Evolutionary conservation across 768 basidiomycete genomes (phyloP).

Genomic region (Leucosporidium yakuticum): DNA sequence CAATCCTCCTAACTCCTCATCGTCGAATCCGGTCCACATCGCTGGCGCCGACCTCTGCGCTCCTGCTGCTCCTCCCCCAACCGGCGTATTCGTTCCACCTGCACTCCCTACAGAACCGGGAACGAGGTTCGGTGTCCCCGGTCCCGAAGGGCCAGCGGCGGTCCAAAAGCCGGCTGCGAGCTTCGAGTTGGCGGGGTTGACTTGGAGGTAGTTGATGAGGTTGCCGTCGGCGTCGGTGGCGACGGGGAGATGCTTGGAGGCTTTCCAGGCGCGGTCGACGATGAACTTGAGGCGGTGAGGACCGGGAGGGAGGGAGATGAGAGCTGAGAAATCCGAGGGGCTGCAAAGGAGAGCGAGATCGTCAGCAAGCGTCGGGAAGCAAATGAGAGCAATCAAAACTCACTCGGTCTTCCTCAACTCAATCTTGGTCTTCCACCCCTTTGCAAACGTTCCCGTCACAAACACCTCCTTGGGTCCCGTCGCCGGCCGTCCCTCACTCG

Average conservation of each 20-base stretch:
- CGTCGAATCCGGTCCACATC: not conserved
- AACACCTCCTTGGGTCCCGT: slow-evolving; percentile 35
- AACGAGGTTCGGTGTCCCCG: slow-evolving; percentile 36
- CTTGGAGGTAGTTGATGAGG: slow-evolving; percentile 87
- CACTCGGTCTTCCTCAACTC: slow-evolving; percentile 38
- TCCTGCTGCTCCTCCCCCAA: not conserved
- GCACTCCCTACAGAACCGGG: slow-evolving; percentile 13
- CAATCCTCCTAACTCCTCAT: not conserved
- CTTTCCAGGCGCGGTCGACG: slow-evolving; percentile 80
- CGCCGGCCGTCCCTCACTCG: slow-evolving; percentile 8
- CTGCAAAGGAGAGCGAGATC: not conserved
- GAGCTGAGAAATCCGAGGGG: slow-evolving; percentile 37
- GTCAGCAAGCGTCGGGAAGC: not conserved
- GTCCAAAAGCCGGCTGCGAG: not conserved
- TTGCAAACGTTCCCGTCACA: slow-evolving; percentile 40
- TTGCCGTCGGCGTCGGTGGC: slow-evolving; percentile 86
- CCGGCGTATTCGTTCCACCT: slow-evolving; percentile 7
- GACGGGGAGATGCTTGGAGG: slow-evolving; percentile 57
- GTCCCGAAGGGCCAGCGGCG: not conserved
- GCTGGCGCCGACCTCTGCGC: not conserved
- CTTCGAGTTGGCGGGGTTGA: slow-evolving; percentile 26
- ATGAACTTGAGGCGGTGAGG: slow-evolving; percentile 93
- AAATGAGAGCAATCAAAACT: not conserved
- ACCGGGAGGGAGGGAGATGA: slow-evolving; percentile 62
- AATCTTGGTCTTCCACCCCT: slow-evolving; percentile 40